Base-by-base conservation (phyloP, 176 grass and related monocot species). In the Carex pumila region DNA sequence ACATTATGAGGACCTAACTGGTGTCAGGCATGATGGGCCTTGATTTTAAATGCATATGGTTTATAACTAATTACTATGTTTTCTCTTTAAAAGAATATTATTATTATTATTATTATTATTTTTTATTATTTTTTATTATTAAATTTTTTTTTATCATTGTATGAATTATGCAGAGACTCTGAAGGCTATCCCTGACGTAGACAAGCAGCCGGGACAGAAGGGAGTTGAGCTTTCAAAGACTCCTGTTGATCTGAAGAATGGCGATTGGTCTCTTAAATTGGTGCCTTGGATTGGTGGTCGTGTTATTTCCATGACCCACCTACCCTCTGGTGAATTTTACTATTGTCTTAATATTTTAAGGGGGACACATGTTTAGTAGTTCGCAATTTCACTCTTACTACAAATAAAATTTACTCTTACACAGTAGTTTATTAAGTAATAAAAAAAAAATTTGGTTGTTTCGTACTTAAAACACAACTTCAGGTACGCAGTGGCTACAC, bases 201-300 rank as follows among this genome's bases (percentile, higher is more conserved):
- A 91, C 31, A 85, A 84, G 57, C 79, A 87, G 73, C 81, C 82
- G 0, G 86, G 89, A 82, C 88, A 88, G 65, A 89, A 91, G 83
- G 88, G 91, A 50, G 66, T 82, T 74, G 92, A 98, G 71, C 95
- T 98, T 30, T 98, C 83, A 61, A 95, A 95, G 81, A 86, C 68
- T 85, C 91, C 95, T 90, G 70, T 98, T 49, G 92, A 98, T 86
- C 80, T 98, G 53, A 95, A 91, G 60, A 95, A 91, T 80, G 87
- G 92, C 60, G 85, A 98, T 81, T 98, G 95, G 95, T 52, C 68
- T 30, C 86, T 98, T 80, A 94, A 95, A 79, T 64, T 98, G 82
- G 91, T 98, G 41, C 95, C 92, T 5, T 98, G 95, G 91, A 95
- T 98, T 84, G 95, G 95, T 0, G 95, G 92, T 37, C 92, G 95